These are phyloP conservation scores for Lizanozyma gosingica DNA, from an alignment of 1,139 yeast genomes.

Conservation along the genomic window DNA sequence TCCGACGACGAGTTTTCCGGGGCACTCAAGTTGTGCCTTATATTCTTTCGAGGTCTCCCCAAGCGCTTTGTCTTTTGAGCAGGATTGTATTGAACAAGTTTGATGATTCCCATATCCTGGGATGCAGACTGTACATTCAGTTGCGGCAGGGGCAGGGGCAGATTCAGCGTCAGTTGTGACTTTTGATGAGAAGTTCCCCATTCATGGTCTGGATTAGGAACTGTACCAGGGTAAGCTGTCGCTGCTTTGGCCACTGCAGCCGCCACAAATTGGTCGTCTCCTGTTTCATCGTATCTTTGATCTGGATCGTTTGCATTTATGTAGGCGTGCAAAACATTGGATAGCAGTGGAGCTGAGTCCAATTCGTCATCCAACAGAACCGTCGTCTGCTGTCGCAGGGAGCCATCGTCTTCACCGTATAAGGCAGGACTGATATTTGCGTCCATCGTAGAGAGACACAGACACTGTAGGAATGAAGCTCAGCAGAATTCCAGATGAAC, in stretches of 20 bases:
- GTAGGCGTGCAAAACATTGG: not conserved
- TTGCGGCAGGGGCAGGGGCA: not conserved
- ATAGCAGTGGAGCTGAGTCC: not conserved
- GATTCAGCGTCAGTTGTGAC: too few relatives aligned
- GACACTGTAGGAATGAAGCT: too few relatives aligned
- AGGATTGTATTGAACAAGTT: conserved; percentile 28
- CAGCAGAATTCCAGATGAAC: too few relatives aligned
- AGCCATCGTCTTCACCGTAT: not conserved
- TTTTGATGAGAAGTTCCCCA: too few relatives aligned
- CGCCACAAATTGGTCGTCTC: not conserved
- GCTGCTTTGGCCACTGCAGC: not conserved
- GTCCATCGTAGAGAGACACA: too few relatives aligned
- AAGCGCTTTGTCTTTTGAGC: conserved; percentile 21
- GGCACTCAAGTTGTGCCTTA: conserved; percentile 12
- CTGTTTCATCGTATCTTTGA: not conserved
- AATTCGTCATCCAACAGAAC: not conserved
- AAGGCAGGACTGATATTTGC: not conserved
- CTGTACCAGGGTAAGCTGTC: not conserved
- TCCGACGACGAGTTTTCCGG: conserved; percentile 20
- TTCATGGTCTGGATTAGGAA: not conserved
- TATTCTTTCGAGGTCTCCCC: conserved; percentile 29
- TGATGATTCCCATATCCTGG: conserved; percentile 5
- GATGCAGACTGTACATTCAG: too few relatives aligned
- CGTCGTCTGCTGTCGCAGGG: not conserved
- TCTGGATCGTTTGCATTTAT: not conserved